A percentile compares a stretch with the other conserved stretches of the same genome.
Evolutionary conservation across 176 grass and related monocot genomes (phyloP).

Genomic region (Triticum aestivum): DNA sequence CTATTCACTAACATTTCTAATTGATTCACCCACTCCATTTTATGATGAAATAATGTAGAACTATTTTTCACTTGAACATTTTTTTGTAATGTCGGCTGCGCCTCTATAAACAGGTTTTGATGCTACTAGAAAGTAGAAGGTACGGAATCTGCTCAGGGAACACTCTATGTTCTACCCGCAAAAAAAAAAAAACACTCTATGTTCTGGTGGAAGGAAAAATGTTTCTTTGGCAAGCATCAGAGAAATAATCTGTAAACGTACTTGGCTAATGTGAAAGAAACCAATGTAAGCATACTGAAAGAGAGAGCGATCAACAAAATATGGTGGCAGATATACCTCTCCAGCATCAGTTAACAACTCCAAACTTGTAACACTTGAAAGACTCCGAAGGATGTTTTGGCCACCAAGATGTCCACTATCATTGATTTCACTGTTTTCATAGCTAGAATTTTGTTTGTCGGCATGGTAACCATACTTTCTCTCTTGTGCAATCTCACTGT

Average conservation of each 20-base stretch:
- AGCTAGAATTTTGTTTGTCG: background rate
- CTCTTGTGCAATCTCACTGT: too few relatives aligned
- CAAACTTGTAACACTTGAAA: background rate
- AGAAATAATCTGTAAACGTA: background rate
- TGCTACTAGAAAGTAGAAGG: background rate
- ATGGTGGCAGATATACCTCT: background rate
- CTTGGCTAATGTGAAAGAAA: background rate
- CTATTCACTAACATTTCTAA: background rate
- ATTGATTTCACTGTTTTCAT: background rate
- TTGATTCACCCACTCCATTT: background rate
- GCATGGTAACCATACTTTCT: background rate
- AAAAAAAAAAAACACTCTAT: too few relatives aligned
- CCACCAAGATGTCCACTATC: background rate
- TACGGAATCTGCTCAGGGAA: background rate
- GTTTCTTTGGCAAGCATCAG: background rate
- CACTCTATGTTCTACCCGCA: background rate
- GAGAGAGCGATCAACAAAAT: background rate
- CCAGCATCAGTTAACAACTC: constrained; percentile 9
- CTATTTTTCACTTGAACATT: background rate
- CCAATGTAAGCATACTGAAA: background rate
- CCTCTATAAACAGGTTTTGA: background rate
- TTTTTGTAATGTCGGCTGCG: background rate
- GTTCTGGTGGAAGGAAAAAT: background rate
- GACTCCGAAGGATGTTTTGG: background rate
- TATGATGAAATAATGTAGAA: background rate